These are phyloP conservation scores for Mesotaenium endlicherianum DNA, from an alignment of 139 green algal genomes.

Conservation along the genomic window DNA sequence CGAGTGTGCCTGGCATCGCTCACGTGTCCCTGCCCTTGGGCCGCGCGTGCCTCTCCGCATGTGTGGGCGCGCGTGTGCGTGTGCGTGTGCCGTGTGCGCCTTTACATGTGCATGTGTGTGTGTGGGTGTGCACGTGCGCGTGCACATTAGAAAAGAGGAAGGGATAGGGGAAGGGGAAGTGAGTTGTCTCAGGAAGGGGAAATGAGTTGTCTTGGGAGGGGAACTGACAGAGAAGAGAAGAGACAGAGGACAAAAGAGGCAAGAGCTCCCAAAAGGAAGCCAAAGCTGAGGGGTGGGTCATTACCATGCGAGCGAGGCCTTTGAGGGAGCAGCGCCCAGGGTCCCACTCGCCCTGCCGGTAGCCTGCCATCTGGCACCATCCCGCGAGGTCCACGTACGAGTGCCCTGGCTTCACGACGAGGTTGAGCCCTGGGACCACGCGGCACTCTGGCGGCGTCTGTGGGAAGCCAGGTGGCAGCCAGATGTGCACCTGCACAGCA, in stretches of 20 bases:
- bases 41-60: no score
- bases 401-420: background rate
- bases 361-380: conserved; percentile 6
- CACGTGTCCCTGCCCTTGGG: no score
- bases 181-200: background rate
- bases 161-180: background rate
- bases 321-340: background rate
- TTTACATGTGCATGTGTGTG: no score
- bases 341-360: background rate
- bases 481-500: background rate
- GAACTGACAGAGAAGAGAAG: background rate
- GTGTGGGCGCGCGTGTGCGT: no score
- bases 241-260: background rate
- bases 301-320: background rate
- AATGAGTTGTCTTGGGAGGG: background rate
- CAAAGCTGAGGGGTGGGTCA: no score
- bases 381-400: background rate
- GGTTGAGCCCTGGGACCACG: background rate
- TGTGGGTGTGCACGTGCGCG: no score
- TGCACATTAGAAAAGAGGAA: background rate
- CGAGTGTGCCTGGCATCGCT: no score
- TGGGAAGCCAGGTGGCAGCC: background rate
- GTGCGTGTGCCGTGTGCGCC: no score
- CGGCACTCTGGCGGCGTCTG: background rate
- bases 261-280: no score